phyloP scores from a whole-genome alignment of 108 stramenopile species.

The Pseudonitzschia multistriata region DNA sequence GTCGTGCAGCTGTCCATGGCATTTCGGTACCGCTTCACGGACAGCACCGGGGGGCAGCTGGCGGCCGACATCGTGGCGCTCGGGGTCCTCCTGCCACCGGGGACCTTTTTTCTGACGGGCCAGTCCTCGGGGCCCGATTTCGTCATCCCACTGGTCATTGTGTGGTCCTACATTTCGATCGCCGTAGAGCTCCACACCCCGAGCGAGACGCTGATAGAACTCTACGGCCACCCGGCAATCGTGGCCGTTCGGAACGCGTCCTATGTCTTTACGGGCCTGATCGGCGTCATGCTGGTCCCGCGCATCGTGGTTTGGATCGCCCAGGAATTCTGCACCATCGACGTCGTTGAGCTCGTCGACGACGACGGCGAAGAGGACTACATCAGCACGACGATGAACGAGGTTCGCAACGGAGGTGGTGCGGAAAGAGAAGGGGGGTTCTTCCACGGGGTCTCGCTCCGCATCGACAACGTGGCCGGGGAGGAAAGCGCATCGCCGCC shows the following conservation, averaged over 20 bases:
- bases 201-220: constrained; percentile 23
- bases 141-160: constrained; percentile 49
- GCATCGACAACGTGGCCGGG: background rate
- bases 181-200: constrained; percentile 30
- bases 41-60: constrained; percentile 33
- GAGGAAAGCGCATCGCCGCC: background rate
- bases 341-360: constrained; percentile 40
- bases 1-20: constrained; percentile 43
- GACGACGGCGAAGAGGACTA: constrained; percentile 2
- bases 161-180: constrained; percentile 38
- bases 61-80: constrained; percentile 50
- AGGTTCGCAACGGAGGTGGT: constrained; percentile 1
- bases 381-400: constrained; percentile 2
- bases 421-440: background rate
- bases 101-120: constrained; percentile 33
- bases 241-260: constrained; percentile 40
- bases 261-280: constrained; percentile 40
- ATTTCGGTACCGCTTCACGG: constrained; percentile 32
- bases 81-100: constrained; percentile 37
- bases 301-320: constrained; percentile 41
- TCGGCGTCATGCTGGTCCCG: constrained; percentile 38
- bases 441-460: background rate
- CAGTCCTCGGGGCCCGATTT: constrained; percentile 37
- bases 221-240: constrained; percentile 36
- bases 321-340: constrained; percentile 51